phyloP scores from a whole-genome alignment of 805 yeast species.

The Dipodascus geniculatus region DNA sequence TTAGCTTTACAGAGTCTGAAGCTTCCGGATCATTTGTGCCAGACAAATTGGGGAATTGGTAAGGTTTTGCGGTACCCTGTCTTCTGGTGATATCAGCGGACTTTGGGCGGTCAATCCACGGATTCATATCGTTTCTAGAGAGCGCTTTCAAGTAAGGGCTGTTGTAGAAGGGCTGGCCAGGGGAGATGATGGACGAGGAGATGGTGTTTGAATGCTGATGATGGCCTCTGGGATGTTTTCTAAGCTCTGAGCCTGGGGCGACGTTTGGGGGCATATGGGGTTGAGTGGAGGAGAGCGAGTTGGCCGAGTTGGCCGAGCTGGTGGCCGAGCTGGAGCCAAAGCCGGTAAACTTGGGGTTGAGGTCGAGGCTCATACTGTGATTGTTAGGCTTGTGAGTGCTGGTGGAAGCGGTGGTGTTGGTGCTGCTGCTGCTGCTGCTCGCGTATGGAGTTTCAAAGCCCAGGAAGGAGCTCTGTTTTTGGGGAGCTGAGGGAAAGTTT shows the following conservation, averaged over 20 bases:
- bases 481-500: not conserved
- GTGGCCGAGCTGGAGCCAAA: not conserved
- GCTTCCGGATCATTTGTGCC: not conserved
- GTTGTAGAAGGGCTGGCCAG: not conserved
- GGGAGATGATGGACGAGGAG: not conserved
- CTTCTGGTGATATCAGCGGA: conserved; percentile 1
- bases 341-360: not conserved
- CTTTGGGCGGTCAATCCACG: conserved; percentile 1
- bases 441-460: not conserved
- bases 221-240: not conserved
- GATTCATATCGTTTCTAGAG: not conserved
- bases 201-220: not conserved
- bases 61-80: not conserved
- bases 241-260: not conserved
- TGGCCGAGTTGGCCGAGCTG: no score
- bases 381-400: not conserved
- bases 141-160: not conserved
- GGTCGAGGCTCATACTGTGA: not conserved
- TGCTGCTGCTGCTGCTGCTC: not conserved
- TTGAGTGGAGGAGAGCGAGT: not conserved
- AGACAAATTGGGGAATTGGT: not conserved
- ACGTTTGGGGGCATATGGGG: not conserved
- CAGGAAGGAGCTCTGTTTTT: not conserved
- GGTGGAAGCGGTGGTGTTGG: not conserved
- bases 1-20: not conserved